Evolutionary conservation across 768 basidiomycete genomes (phyloP).

Genomic region (Tremella mesenterica): DNA sequence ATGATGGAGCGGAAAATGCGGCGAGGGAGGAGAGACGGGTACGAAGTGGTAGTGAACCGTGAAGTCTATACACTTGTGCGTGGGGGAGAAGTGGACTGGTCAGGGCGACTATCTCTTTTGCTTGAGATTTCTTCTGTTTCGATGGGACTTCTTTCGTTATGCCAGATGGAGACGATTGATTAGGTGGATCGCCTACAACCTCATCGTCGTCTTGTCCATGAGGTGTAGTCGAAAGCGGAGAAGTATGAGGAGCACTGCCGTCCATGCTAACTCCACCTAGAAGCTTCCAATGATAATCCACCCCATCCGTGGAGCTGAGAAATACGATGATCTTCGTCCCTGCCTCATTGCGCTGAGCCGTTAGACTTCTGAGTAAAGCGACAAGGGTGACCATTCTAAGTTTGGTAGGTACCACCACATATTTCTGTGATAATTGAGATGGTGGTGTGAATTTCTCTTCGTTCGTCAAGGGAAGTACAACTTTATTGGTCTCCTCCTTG

Average conservation of each 20-base stretch:
- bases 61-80: constrained; percentile 74
- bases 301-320: constrained; percentile 92
- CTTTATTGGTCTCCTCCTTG: constrained; percentile 18
- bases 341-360: constrained; percentile 46
- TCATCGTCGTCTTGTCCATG: constrained; percentile 13
- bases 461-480: constrained; percentile 20
- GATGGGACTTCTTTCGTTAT: constrained; percentile 9
- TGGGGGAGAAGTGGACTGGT: constrained; percentile 70
- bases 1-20: constrained; percentile 55
- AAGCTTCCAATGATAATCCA: constrained; percentile 90
- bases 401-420: constrained; percentile 80
- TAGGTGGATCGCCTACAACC: constrained; percentile 30
- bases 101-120: constrained; percentile 50
- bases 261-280: constrained; percentile 67
- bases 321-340: constrained; percentile 67
- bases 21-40: constrained; percentile 74
- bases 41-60: constrained; percentile 78
- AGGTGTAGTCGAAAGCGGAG: constrained; percentile 3
- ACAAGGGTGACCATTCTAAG: constrained; percentile 85
- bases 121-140: constrained; percentile 33
- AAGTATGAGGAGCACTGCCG: constrained; percentile 21
- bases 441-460: constrained; percentile 74
- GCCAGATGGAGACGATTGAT: constrained; percentile 13
- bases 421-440: constrained; percentile 84
- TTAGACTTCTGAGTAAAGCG: constrained; percentile 71